Evolutionary conservation across 208 protist species (phyloP).

Genomic region (Tetramitus jugosus): DNA sequence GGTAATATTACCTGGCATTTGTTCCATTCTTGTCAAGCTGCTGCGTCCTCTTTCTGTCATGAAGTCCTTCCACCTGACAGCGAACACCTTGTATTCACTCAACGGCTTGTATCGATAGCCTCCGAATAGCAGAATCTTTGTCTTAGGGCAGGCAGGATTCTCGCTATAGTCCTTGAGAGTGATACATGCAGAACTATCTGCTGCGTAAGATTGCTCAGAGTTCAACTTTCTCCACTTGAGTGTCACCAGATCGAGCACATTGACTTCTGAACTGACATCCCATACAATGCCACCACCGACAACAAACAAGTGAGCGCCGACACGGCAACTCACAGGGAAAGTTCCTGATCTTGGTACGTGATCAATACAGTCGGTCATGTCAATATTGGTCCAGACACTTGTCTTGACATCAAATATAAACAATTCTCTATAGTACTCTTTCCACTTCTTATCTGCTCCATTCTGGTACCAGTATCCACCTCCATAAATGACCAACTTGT

Average conservation of each 20-base stretch:
- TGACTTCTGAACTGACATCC: neutral
- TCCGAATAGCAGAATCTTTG: neutral
- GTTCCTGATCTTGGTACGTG: neutral
- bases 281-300: neutral
- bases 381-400: neutral
- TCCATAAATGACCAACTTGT: neutral
- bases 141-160: no score
- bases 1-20: no score
- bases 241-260: neutral
- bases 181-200: neutral
- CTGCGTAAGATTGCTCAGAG: neutral
- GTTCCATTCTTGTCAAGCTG: neutral
- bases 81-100: neutral
- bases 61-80: neutral
- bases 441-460: neutral
- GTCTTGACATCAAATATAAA: neutral
- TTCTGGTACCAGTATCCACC: conserved; percentile 14
- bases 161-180: no score
- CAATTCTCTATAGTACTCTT: neutral
- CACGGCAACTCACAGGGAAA: neutral
- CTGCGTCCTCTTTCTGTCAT: neutral
- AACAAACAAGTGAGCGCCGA: conserved; percentile 7
- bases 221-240: neutral
- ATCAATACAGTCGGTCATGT: neutral
- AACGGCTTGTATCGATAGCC: conserved; percentile 7